phyloP scores from a whole-genome alignment of 331 rosid genomes.

The Pyrus hybrid region DNA sequence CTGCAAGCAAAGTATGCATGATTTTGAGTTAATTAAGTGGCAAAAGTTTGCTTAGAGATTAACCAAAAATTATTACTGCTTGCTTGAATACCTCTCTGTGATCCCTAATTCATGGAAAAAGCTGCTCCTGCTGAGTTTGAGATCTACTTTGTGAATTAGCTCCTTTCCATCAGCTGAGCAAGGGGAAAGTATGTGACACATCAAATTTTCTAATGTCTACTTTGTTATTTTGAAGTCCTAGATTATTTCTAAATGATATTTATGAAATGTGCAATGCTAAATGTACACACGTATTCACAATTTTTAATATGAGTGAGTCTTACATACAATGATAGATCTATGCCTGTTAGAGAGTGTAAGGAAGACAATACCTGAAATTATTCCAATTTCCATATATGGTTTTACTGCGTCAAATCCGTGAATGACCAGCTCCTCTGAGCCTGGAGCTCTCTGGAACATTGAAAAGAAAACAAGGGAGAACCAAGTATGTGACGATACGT shows the following conservation, averaged over 20 bases:
- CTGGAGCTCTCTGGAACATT: constrained; percentile 45
- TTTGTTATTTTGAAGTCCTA: not conserved
- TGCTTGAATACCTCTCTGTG: too few relatives aligned
- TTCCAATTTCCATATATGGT: constrained; percentile 48
- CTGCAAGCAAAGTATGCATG: constrained; percentile 19
- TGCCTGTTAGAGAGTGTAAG: too few relatives aligned
- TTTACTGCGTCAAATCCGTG: constrained; percentile 39
- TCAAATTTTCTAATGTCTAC: not conserved
- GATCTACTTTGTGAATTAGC: constrained; percentile 47
- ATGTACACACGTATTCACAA: too few relatives aligned
- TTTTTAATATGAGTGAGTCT: too few relatives aligned
- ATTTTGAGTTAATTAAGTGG: not conserved
- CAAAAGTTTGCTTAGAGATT: too few relatives aligned
- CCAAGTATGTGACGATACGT: too few relatives aligned
- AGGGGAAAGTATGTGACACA: not conserved
- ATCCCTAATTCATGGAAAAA: too few relatives aligned
- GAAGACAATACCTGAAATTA: constrained; percentile 47
- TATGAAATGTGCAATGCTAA: too few relatives aligned
- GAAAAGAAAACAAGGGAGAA: too few relatives aligned
- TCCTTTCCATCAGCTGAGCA: constrained; percentile 56
- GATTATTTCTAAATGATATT: too few relatives aligned
- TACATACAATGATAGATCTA: too few relatives aligned
- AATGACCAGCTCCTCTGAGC: constrained; percentile 47
- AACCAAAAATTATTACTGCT: too few relatives aligned
- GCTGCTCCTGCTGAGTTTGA: constrained; percentile 40